Evolutionary conservation across 257 asterid species (phyloP).

Genomic region (Haberlea rhodopensis): DNA sequence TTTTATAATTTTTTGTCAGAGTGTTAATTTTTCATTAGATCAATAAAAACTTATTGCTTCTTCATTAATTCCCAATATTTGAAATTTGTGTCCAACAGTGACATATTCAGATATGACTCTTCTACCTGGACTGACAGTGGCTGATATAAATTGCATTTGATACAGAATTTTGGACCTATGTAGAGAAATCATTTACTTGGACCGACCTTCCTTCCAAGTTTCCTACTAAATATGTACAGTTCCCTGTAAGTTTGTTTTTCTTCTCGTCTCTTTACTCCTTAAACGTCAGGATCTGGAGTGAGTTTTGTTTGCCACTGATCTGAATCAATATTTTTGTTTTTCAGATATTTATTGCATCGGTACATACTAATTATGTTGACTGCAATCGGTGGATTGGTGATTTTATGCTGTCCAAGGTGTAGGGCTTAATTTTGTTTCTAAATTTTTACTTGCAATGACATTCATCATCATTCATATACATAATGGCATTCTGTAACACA

Average conservation of each 20-base stretch:
- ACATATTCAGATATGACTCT: conserved; percentile 7
- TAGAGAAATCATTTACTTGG: conserved; percentile 97
- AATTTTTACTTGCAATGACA: conserved; percentile 2
- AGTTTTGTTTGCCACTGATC: conserved; percentile 11
- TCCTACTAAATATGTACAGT: conserved; percentile 94
- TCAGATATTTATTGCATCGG: conserved; percentile 88
- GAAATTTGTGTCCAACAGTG: too few relatives aligned
- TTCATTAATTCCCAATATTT: too few relatives aligned
- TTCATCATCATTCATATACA: not conserved
- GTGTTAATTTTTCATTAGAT: too few relatives aligned
- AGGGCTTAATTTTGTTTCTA: conserved; percentile 9
- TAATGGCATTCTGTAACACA: conserved; percentile 16
- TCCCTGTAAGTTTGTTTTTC: conserved; percentile 65
- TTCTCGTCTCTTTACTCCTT: conserved; percentile 8
- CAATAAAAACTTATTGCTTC: too few relatives aligned
- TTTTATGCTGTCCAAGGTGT: conserved; percentile 88
- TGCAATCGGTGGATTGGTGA: conserved; percentile 98
- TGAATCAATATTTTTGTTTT: conserved; percentile 26
- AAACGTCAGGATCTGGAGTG: conserved; percentile 9
- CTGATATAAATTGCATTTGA: conserved; percentile 18
- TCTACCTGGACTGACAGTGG: conserved; percentile 4
- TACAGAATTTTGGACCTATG: conserved; percentile 95
- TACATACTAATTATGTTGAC: conserved; percentile 90
- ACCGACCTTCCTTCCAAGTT: conserved; percentile 93
- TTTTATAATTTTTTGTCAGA: too few relatives aligned